Percentiles rank a stretch among this genome's conserved stretches.
These are phyloP conservation scores for Brasenia schreberi DNA, from an alignment of 164 flowering plant genomes.

Conservation along the genomic window DNA sequence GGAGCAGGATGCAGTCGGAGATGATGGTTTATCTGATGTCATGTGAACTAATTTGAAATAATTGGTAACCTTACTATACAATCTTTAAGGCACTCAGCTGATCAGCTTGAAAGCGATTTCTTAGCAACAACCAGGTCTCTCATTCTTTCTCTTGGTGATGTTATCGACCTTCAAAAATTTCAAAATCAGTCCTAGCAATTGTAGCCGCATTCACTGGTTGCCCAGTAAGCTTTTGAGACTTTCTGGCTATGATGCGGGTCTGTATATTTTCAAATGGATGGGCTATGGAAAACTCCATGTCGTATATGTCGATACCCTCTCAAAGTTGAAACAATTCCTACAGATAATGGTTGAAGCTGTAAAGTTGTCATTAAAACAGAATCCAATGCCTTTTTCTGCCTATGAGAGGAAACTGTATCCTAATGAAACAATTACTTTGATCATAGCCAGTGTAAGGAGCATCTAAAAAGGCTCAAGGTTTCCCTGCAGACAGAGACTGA, in stretches of 20 bases:
- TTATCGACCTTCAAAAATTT: conserved; percentile 33
- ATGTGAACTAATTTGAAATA: no score
- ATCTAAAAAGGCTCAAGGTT: conserved; percentile 44
- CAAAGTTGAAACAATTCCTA: conserved; percentile 53
- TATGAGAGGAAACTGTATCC: conserved; percentile 30
- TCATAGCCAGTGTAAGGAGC: conserved; percentile 54
- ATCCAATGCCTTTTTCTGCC: conserved; percentile 85
- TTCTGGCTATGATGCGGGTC: conserved; percentile 82
- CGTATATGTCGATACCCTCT: conserved; percentile 14
- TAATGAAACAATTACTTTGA: conserved; percentile 16
- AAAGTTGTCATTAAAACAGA: conserved; percentile 65
- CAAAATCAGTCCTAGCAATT: no score
- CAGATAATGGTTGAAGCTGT: conserved; percentile 88
- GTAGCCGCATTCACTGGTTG: conserved; percentile 17
- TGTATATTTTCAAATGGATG: conserved; percentile 67
- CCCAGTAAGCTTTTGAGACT: conserved; percentile 60
- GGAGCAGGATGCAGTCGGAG: no score
- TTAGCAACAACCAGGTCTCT: conserved; percentile 45
- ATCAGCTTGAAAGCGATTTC: conserved; percentile 50
- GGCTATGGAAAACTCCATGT: conserved; percentile 63
- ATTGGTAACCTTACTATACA: conserved; percentile 13
- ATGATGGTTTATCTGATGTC: no score
- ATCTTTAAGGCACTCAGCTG: conserved; percentile 39
- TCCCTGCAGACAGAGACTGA: conserved; percentile 45
- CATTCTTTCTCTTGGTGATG: conserved; percentile 36